Base-by-base conservation (phyloP, 2,329 filamentous ascomycete species). In the Colletotrichum abscissum region DNA sequence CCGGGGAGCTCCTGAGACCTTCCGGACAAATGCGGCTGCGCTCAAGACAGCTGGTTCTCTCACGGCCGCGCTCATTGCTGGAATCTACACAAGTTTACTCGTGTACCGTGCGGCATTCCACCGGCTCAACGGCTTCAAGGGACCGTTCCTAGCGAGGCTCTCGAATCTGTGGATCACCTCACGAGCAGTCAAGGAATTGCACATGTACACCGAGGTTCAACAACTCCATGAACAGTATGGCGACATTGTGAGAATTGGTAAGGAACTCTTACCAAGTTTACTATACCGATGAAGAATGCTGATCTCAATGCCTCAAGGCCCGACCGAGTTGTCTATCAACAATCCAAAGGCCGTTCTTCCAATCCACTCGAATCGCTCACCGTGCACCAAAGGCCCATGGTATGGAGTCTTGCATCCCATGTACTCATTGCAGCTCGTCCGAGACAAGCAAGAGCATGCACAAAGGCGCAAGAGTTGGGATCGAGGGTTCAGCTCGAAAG, bases 391-490 rank as follows among this genome's bases (percentile, higher is more conserved):
- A 55, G 80, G 81, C 0, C 79, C 79, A 0, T 82, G 79, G 79
- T 83, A 83, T 70, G 78, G 79, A 0, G 75, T 82, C 0, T 65
- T 80, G 1, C 75, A 78, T 14, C 81, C 81, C 4, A 69, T 77
- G 2, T 52, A 75, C n/a, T 79, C 79, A 1, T 67, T 84, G 1
- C 80, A 81, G 54, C 79, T 77, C 62, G 77, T 77, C 7, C 78
- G 82, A 9, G 78, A 82, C 68, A 78, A 78, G 63, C 74, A 77
- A 7, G 75, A 77, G 14, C 82, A 84, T 35, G 71, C 77, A 0
- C 77, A 73, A 4, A 77, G 80, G 8, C 79, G 82, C 22, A 82
- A 79, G 72, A 75, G 77, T 11, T 84, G 82, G 81, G 81, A 81
- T 62, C 77, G 76, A 57, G 81, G 76, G 0, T 80, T 83, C 33